Evolutionary conservation across 305 asterid genomes (phyloP).

Genomic region (Fraxinus floribunda): DNA sequence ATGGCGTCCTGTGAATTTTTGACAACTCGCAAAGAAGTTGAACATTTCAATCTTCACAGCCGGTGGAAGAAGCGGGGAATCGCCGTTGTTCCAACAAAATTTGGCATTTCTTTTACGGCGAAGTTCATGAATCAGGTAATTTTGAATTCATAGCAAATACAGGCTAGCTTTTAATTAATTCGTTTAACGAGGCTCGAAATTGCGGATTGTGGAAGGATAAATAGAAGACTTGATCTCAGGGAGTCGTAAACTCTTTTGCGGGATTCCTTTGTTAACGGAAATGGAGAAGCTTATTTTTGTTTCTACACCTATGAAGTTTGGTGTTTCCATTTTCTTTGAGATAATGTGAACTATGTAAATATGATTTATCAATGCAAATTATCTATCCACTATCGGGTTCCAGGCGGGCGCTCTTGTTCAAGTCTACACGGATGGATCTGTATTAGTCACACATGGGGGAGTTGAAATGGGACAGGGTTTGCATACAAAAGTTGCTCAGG

Average conservation of each 20-base stretch:
- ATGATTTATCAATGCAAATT: constrained; percentile 8
- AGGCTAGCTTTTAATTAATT: neutral
- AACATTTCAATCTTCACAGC: constrained; percentile 60
- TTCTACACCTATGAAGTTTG: neutral
- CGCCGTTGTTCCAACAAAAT: constrained; percentile 80
- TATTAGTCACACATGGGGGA: constrained; percentile 93
- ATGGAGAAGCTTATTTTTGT: neutral
- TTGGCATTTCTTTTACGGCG: constrained; percentile 87
- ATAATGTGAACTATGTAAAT: neutral
- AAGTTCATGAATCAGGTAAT: constrained; percentile 93
- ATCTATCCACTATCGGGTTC: constrained; percentile 18
- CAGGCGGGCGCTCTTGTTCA: constrained; percentile 99
- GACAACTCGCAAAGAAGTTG: constrained; percentile 59
- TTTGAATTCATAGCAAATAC: constrained; percentile 2
- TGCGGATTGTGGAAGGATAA: neutral
- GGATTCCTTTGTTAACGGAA: neutral
- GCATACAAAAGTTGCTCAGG: constrained; percentile 95
- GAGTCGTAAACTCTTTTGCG: neutral
- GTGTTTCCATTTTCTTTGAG: neutral
- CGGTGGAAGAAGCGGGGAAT: constrained; percentile 94
- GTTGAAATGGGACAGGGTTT: constrained; percentile 99
- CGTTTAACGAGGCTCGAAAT: neutral
- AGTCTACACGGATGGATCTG: constrained; percentile 95
- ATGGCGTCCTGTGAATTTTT: constrained; percentile 53
- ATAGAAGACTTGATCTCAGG: neutral